A percentile compares a stretch with the other conserved stretches of the same genome.
phyloP scores from a whole-genome alignment of 2,329 filamentous ascomycete species.

The Alternaria infectoria region DNA sequence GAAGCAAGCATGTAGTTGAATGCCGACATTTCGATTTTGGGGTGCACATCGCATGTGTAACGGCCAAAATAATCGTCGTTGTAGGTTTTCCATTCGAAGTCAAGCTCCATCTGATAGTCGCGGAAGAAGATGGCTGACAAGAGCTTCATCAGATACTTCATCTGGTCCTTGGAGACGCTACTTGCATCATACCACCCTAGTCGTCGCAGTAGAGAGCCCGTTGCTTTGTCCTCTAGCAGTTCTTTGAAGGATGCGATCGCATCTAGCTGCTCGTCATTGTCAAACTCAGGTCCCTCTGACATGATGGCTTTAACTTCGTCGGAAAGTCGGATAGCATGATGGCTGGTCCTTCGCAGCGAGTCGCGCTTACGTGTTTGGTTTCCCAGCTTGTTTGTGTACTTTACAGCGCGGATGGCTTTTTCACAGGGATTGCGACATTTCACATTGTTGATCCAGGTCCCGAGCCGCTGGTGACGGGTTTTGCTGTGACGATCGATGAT shows the following conservation, averaged over 20 bases:
- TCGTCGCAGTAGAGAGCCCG: background rate
- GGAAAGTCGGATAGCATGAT: background rate
- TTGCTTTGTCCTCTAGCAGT: background rate
- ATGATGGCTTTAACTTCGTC: background rate
- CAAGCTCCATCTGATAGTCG: background rate
- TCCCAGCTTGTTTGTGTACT: background rate
- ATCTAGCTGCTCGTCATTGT: background rate
- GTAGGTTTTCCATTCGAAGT: background rate
- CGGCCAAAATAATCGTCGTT: background rate
- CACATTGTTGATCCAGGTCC: background rate
- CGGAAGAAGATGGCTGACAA: background rate
- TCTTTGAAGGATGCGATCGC: background rate
- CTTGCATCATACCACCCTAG: background rate
- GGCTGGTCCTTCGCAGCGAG: background rate
- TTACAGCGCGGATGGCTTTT: background rate
- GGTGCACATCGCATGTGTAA: background rate
- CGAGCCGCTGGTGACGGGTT: background rate
- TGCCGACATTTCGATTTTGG: background rate
- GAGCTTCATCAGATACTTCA: background rate
- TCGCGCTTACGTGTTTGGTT: background rate
- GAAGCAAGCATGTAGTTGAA: background rate
- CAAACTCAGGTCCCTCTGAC: background rate
- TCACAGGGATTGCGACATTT: background rate
- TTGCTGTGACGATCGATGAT: background rate
- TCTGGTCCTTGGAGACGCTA: background rate